phyloP scores from a whole-genome alignment of 805 yeast genomes.

The Starmerella bacillaris region DNA sequence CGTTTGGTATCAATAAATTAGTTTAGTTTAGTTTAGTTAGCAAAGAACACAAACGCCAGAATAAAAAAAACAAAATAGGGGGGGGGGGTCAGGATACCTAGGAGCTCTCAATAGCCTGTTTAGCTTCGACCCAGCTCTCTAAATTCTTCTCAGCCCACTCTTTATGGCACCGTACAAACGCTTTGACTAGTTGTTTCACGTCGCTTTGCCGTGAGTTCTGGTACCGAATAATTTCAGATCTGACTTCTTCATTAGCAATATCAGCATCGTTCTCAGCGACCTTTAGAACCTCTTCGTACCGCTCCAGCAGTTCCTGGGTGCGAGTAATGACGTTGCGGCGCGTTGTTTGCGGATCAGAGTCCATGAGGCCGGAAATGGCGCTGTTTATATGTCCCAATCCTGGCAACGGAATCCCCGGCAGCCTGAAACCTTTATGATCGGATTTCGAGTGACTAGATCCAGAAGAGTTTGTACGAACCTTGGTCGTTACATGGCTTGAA shows the following conservation, averaged over 20 bases:
- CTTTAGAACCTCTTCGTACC: slow-evolving; percentile 33
- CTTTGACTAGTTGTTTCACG: slow-evolving; percentile 32
- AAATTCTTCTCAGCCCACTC: slow-evolving; percentile 53
- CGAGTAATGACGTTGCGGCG: slow-evolving; percentile 34
- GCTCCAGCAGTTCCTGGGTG: slow-evolving; percentile 30
- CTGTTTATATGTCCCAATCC: slow-evolving; percentile 34
- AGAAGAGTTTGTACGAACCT: too few species aligned
- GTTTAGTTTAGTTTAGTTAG: too few species aligned
- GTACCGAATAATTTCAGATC: slow-evolving; percentile 28
- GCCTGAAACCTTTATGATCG: not conserved
- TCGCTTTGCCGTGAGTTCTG: slow-evolving; percentile 34
- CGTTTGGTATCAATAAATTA: too few species aligned
- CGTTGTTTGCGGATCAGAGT: slow-evolving; percentile 47
- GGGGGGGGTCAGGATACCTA: too few species aligned
- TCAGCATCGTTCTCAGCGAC: slow-evolving; percentile 38
- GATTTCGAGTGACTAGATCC: not conserved
- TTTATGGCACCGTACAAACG: slow-evolving; percentile 38
- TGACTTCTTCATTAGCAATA: slow-evolving; percentile 30
- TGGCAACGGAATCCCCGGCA: slow-evolving; percentile 33
- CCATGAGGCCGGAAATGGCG: slow-evolving; percentile 43
- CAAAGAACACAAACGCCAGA: too few species aligned
- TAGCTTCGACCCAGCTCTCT: slow-evolving; percentile 51
- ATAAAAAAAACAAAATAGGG: too few species aligned
- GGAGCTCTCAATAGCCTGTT: slow-evolving; percentile 17
- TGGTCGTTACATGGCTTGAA: not conserved